Base-by-base conservation (phyloP, 805 yeast species). In the Candida suzukii region DNA sequence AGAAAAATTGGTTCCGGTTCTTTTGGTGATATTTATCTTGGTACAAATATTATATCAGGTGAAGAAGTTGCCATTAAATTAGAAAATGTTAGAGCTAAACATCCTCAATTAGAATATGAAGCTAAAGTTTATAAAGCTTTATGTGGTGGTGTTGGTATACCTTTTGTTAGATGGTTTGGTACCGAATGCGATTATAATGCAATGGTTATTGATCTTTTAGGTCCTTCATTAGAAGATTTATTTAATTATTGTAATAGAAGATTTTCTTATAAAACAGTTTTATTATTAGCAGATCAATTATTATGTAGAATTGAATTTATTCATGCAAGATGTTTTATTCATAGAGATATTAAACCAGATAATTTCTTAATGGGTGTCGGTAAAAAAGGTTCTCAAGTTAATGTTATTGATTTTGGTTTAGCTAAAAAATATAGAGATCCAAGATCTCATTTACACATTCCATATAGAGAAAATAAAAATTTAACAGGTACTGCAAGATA, bases 401-500 rank as follows among this genome's bases (percentile, higher is more conserved):
- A 88, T 61, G 93, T 88, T 29, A 88, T 88, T 57, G 97, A 88
- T 67, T 88, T 88, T 61, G 97, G 97, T 24, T 73, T 88, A 51
- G 95, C 96, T 42, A 88, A 88, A 59, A 91, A 90, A 67, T 91
- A 79, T 64, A 75, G 98, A 55, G 98, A 91, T 63, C 95, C 95
- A 47, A 78, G 95, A 63, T 83, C 96, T 19, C 95, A 88, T 64
- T 71, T 87, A 53, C 99, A 91, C 63, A 93, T 93, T 44, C 96
- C 97, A 12, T 93, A 91, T 66, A 78, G 96, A 51, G 98, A 91
- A 68, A 90, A 91, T 66, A 91, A 93, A 66, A 88, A 91, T 57
- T 76, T 91, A 55, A 91, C 97, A 14, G 99, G 99, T 57, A 91
- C 99, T 21, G 98, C 98, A 16, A 80, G 99, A 58, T 93, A 91